Percentiles rank a stretch among this genome's conserved stretches.
Conservation (phyloP, 2,329 filamentous ascomycete species). For the Exutisphaerella laricina region DNA sequence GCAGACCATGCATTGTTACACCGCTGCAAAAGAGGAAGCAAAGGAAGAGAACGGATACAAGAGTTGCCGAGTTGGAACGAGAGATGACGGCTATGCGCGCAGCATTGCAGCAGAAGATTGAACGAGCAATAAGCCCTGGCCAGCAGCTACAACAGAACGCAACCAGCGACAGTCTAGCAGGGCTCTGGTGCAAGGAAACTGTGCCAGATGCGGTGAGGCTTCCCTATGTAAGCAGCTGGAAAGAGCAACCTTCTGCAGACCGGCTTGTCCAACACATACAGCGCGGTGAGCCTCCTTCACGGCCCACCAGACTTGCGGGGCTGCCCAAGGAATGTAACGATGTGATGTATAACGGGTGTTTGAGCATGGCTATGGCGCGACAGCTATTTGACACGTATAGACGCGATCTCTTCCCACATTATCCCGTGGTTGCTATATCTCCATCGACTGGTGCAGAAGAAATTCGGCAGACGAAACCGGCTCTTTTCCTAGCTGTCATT, state of each 20-base stretch:
- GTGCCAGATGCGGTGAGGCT: constrained; percentile 2
- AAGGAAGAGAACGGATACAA: constrained; percentile 42
- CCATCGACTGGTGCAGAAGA: constrained; percentile 49
- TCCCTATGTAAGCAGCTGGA: constrained; percentile 5
- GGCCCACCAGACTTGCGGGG: constrained; percentile 10
- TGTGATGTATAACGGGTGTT: constrained; percentile 53
- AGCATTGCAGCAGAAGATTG: constrained; percentile 31
- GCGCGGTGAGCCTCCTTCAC: constrained; percentile 3
- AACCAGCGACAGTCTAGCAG: neutral
- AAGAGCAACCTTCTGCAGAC: constrained; percentile 1
- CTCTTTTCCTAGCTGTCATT: constrained; percentile 66
- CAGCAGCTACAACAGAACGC: neutral
- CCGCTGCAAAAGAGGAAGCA: constrained; percentile 39
- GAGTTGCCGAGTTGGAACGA: constrained; percentile 42
- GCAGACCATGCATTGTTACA: constrained; percentile 38
- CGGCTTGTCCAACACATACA: neutral
- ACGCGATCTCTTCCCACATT: constrained; percentile 54
- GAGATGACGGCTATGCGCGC: constrained; percentile 40
- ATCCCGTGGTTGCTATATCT: constrained; percentile 59
- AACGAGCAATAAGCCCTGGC: constrained; percentile 2
- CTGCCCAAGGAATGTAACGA: constrained; percentile 26
- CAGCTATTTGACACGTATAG: constrained; percentile 56
- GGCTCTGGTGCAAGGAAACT: constrained; percentile 13
- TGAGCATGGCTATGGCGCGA: constrained; percentile 52
- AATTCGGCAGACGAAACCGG: constrained; percentile 55